Percentiles rank a stretch among this genome's conserved stretches.
Conservation (phyloP, 305 asterid species). For the Galium porrigens region DNA sequence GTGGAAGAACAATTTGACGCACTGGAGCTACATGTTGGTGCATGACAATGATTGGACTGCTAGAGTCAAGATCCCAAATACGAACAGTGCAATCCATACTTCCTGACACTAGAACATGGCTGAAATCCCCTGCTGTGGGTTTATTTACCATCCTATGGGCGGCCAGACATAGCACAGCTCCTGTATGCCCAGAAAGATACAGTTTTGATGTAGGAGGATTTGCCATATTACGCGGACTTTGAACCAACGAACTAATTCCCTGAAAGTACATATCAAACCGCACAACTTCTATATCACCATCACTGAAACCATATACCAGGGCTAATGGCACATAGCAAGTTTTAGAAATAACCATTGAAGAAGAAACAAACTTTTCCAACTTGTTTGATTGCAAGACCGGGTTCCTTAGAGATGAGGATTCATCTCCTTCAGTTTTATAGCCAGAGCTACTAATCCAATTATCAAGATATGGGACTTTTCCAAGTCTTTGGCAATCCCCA, state of each 20-base stretch:
- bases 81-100: slow-evolving; percentile 86
- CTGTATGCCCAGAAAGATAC: slow-evolving; percentile 63
- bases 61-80: slow-evolving; percentile 83
- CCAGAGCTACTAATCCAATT: slow-evolving; percentile 35
- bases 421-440: slow-evolving; percentile 18
- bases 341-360: slow-evolving; percentile 87
- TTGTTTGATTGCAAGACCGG: slow-evolving; percentile 17
- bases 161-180: slow-evolving; percentile 86
- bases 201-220: slow-evolving; percentile 31
- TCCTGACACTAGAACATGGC: slow-evolving; percentile 73
- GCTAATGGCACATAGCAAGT: slow-evolving; percentile 54
- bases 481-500: slow-evolving; percentile 36
- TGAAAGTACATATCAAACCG: slow-evolving; percentile 50
- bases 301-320: slow-evolving; percentile 69
- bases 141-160: slow-evolving; percentile 50
- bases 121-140: slow-evolving; percentile 34
- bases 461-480: slow-evolving; percentile 41
- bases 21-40: slow-evolving; percentile 94
- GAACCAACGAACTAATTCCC: slow-evolving; percentile 28
- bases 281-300: slow-evolving; percentile 64
- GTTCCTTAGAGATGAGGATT: slow-evolving; percentile 10
- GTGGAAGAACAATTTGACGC: slow-evolving; percentile 77
- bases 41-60: slow-evolving; percentile 46
- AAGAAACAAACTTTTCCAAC: slow-evolving; percentile 48
- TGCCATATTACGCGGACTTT: slow-evolving; percentile 23